A percentile compares a stretch with the other conserved stretches of the same genome.
phyloP scores from a whole-genome alignment of 1,284 basidiomycete genomes.

The Moesziomyces globuligerus region DNA sequence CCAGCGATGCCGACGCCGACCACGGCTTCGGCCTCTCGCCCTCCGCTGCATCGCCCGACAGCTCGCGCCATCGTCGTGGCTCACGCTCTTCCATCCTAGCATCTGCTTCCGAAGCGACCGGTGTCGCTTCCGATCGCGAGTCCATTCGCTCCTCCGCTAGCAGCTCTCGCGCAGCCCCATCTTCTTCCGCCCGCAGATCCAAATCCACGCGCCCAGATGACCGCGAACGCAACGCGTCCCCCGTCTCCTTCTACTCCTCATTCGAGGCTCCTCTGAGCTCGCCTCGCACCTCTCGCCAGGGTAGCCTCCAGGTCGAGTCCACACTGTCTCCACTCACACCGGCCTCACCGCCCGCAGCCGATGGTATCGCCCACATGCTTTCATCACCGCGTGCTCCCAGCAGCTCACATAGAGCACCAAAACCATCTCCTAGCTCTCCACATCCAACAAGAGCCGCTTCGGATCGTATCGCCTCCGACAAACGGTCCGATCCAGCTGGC shows the following conservation, averaged over 20 bases:
- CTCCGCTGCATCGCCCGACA: conserved; percentile 9
- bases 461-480: background rate
- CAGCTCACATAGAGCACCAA: background rate
- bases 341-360: conserved; percentile 1
- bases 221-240: conserved; percentile 19
- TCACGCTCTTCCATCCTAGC: conserved; percentile 44
- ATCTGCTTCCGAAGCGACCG: conserved; percentile 26
- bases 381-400: background rate
- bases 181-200: conserved; percentile 20
- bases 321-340: background rate
- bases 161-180: conserved; percentile 22
- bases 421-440: background rate
- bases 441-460: conserved; percentile 1
- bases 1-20: conserved; percentile 11
- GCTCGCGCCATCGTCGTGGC: conserved; percentile 28
- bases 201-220: conserved; percentile 16
- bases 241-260: conserved; percentile 41
- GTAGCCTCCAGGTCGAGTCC: conserved; percentile 16
- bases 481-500: background rate
- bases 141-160: conserved; percentile 31
- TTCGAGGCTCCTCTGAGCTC: conserved; percentile 20
- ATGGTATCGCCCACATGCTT: conserved; percentile 1
- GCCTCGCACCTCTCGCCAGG: conserved; percentile 21
- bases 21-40: conserved; percentile 9
- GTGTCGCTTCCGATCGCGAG: conserved; percentile 19